Percentiles rank a stretch among this genome's conserved stretches.
These are phyloP conservation scores for Inonotus obliquus DNA, from an alignment of 1,284 basidiomycete genomes.

Conservation along the genomic window DNA sequence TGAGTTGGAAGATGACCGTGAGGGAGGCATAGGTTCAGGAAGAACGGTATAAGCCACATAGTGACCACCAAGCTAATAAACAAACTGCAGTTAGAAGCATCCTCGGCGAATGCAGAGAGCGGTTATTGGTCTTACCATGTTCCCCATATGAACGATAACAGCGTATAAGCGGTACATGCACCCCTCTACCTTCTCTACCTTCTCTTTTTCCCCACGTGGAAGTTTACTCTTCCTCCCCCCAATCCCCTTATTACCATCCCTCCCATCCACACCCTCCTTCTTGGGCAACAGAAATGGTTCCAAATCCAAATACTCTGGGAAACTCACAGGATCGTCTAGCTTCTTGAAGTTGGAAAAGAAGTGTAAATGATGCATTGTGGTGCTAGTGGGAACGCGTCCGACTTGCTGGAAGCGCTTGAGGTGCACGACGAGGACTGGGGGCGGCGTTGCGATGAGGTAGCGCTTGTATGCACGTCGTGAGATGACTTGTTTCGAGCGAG, in stretches of 20 bases:
- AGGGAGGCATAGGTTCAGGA: conserved; percentile 25
- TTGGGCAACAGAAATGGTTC: conserved; percentile 83
- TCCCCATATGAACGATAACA: conserved; percentile 88
- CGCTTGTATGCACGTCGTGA: conserved; percentile 87
- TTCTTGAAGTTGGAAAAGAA: conserved; percentile 59
- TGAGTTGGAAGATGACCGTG: not conserved
- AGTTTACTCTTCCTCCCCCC: conserved; percentile 21
- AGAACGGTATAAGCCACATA: conserved; percentile 79
- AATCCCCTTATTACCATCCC: conserved; percentile 55
- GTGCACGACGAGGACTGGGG: conserved; percentile 87
- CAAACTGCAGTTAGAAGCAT: not conserved
- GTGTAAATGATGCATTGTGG: not conserved
- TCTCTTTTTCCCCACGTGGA: conserved; percentile 27
- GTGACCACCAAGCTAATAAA: conserved; percentile 69
- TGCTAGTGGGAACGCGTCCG: conserved; percentile 35
- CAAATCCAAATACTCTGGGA: conserved; percentile 83
- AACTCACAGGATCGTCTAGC: conserved; percentile 83
- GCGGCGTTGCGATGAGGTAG: conserved; percentile 83
- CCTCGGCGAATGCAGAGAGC: not conserved
- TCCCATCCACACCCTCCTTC: conserved; percentile 62
- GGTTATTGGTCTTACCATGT: conserved; percentile 55
- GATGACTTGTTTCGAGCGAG: conserved; percentile 58
- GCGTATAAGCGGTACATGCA: conserved; percentile 76
- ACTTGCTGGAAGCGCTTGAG: conserved; percentile 90
- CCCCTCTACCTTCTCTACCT: conserved; percentile 34